Evolutionary conservation across 345 rosid genomes (phyloP).

Genomic region (Eucalyptus urophylla): DNA sequence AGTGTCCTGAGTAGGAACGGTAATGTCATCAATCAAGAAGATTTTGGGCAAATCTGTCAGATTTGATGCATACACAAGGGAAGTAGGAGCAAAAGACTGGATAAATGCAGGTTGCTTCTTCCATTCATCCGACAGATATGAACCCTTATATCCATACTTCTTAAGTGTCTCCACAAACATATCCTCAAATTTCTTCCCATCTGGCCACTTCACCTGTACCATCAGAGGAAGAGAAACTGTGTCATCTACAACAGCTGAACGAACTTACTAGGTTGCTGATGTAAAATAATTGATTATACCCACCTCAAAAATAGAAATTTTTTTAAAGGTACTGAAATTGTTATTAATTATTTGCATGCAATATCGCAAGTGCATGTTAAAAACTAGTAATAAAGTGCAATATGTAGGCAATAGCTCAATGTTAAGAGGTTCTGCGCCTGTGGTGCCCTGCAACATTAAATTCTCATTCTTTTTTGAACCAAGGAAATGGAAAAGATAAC

Average conservation of each 20-base stretch:
- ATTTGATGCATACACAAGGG: constrained; percentile 53
- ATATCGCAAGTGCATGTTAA: not conserved
- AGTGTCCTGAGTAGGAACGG: constrained; percentile 70
- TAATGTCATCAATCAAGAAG: constrained; percentile 68
- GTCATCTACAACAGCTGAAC: not conserved
- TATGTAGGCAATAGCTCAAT: not conserved
- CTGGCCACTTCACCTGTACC: constrained; percentile 70
- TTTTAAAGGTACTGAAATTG: not conserved
- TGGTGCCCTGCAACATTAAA: not conserved
- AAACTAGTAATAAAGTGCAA: not conserved
- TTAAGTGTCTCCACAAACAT: constrained; percentile 52
- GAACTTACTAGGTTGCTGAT: not conserved
- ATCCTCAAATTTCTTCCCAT: constrained; percentile 72
- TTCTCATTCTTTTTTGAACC: not conserved
- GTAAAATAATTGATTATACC: not conserved
- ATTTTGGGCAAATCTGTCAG: constrained; percentile 68
- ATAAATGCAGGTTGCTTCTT: constrained; percentile 69
- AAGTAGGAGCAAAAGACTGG: constrained; percentile 92
- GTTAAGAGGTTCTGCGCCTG: not conserved
- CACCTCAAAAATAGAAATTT: not conserved
- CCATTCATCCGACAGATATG: constrained; percentile 83
- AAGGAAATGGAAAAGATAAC: not conserved
- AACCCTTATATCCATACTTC: constrained; percentile 74
- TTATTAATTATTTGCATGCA: not conserved
- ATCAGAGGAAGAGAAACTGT: not conserved